Conservation (phyloP, 2,329 filamentous ascomycete genomes). For the Fusarium veterinarium region DNA sequence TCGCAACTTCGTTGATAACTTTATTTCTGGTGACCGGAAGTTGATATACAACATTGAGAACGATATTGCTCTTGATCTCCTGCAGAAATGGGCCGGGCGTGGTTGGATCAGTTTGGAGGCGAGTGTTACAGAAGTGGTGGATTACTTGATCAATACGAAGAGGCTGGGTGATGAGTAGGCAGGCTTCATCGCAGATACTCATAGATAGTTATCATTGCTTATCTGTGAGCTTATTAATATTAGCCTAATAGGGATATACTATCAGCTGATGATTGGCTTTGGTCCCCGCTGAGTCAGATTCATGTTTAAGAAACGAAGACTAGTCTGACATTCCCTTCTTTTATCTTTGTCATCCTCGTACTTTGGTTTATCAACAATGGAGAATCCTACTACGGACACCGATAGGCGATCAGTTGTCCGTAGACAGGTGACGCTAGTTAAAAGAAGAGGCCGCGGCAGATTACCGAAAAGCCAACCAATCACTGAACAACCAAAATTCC, state of each 20-base stretch:
- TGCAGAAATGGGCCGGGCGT: constrained; percentile 31
- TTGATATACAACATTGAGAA: constrained; percentile 23
- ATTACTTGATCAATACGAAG: constrained; percentile 10
- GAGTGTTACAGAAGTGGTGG: constrained; percentile 10
- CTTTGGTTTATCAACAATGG: not conserved
- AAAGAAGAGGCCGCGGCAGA: constrained; percentile 9
- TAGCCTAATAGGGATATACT: not conserved
- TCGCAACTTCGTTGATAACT: constrained; percentile 17
- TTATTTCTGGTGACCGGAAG: constrained; percentile 8
- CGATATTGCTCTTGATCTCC: constrained; percentile 13
- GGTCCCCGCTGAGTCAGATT: not conserved
- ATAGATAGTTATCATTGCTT: not conserved
- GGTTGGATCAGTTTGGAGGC: constrained; percentile 22
- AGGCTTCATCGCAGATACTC: not conserved
- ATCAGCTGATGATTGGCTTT: not conserved
- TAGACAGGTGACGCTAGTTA: not conserved
- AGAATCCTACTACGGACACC: not conserved
- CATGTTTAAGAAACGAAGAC: not conserved
- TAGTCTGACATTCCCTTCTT: not conserved
- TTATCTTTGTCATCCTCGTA: not conserved
- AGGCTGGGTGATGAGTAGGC: not conserved
- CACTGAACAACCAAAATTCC: not conserved
- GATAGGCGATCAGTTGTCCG: not conserved
- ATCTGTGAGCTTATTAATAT: not conserved
- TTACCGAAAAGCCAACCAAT: not conserved